Evolutionary conservation across 1,139 yeast genomes (phyloP).

Genomic region (Hansenula sp.): DNA sequence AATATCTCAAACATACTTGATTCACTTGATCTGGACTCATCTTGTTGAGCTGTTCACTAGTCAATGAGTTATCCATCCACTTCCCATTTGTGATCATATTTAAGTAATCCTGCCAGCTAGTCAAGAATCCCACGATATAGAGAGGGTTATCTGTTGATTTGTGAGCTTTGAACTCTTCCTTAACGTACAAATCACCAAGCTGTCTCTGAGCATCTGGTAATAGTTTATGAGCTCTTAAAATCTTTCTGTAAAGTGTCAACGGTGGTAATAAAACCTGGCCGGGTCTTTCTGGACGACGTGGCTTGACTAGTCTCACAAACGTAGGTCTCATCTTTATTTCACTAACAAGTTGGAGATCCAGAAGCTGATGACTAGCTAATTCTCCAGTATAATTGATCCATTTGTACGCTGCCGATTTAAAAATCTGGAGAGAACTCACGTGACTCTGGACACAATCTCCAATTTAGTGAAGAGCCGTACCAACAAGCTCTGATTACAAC

Average conservation of each 20-base stretch:
- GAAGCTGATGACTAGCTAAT: no score
- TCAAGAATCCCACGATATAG: constrained; percentile 87
- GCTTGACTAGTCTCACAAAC: constrained; percentile 40
- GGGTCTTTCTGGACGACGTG: constrained; percentile 54
- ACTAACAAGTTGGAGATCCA: no score
- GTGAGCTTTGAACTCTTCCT: constrained; percentile 87
- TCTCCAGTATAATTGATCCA: background rate
- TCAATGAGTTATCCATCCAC: constrained; percentile 72
- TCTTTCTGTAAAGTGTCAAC: constrained; percentile 63
- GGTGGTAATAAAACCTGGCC: constrained; percentile 76
- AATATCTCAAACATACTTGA: constrained; percentile 38
- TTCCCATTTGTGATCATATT: constrained; percentile 65
- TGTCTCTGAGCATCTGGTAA: constrained; percentile 68
- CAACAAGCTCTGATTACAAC: no score
- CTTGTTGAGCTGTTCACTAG: constrained; percentile 62
- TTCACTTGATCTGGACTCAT: constrained; percentile 90
- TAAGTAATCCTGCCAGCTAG: constrained; percentile 93
- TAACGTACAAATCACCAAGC: constrained; percentile 87
- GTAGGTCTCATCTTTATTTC: constrained; percentile 46
- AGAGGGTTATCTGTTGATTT: constrained; percentile 78
- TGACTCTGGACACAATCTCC: no score
- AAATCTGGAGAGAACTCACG: background rate
- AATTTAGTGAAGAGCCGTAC: no score
- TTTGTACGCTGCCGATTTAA: no score
- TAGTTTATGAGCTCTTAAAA: constrained; percentile 71